phyloP scores from a whole-genome alignment of 192 early-diverging fungal species.

The Gaertneriomyces sp. region DNA sequence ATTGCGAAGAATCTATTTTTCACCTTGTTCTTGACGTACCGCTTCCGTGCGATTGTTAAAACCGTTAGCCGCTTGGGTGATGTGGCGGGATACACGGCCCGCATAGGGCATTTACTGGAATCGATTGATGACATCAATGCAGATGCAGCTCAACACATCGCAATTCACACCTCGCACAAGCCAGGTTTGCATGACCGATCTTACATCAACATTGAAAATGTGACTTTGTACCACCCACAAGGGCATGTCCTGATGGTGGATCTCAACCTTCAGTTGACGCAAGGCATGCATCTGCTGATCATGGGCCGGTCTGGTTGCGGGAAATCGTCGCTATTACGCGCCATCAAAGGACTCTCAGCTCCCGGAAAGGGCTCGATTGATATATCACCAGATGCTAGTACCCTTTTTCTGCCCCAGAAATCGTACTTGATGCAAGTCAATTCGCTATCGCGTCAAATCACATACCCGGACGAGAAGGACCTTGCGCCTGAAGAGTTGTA shows the following conservation, averaged over 20 bases:
- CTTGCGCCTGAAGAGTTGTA: conserved; percentile 65
- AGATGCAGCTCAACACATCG: too few relatives aligned
- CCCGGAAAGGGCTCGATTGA: conserved; percentile 48
- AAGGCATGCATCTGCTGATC: conserved; percentile 34
- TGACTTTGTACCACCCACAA: conserved; percentile 18
- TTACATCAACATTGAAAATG: conserved; percentile 10
- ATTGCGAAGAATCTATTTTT: conserved; percentile 81
- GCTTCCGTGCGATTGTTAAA: conserved; percentile 68
- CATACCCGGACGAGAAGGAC: conserved; percentile 69
- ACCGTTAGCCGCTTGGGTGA: conserved; percentile 63
- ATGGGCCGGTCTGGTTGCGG: conserved; percentile 75
- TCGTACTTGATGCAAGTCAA: conserved; percentile 76
- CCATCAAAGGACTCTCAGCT: conserved; percentile 73
- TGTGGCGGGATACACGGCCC: conserved; percentile 76
- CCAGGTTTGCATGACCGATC: conserved; percentile 28
- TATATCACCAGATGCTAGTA: conserved; percentile 18
- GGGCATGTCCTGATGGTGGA: conserved; percentile 25
- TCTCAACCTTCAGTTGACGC: conserved; percentile 14
- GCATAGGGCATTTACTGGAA: conserved; percentile 78
- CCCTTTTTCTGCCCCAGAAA: conserved; percentile 69
- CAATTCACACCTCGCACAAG: too few relatives aligned
- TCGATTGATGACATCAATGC: conserved; percentile 52
- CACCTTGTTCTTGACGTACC: conserved; percentile 79
- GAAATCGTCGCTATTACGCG: conserved; percentile 77
- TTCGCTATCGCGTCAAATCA: conserved; percentile 83